phyloP scores from a whole-genome alignment of 805 yeast species.

The Candida dajiaensis region DNA sequence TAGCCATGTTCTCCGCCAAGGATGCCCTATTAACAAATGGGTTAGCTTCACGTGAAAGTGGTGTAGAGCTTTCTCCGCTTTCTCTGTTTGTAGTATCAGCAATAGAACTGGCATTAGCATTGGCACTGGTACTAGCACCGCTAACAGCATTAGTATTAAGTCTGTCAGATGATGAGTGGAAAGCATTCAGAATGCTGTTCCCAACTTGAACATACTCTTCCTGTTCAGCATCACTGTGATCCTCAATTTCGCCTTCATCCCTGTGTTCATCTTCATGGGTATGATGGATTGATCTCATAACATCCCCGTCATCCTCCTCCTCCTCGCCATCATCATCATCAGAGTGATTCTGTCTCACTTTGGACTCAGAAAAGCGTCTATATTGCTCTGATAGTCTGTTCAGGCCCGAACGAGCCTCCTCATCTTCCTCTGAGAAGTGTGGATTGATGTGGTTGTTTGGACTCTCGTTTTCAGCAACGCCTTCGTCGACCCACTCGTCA shows the following conservation, averaged over 20 bases:
- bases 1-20: constrained; percentile 25
- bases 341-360: constrained; percentile 7
- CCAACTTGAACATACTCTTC: constrained; percentile 16
- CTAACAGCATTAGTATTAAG: constrained; percentile 6
- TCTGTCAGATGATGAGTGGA: constrained; percentile 22
- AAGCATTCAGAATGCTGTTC: constrained; percentile 18
- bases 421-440: constrained; percentile 15
- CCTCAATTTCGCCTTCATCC: constrained; percentile 19
- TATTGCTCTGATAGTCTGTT: constrained; percentile 36
- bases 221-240: constrained; percentile 21
- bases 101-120: constrained; percentile 21
- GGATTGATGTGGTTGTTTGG: constrained; percentile 1
- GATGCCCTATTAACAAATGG: not conserved
- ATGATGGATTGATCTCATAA: constrained; percentile 18
- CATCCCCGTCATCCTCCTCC: constrained; percentile 18
- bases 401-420: constrained; percentile 27
- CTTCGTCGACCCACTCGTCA: constrained; percentile 23
- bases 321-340: constrained; percentile 18
- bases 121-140: not conserved
- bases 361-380: constrained; percentile 27
- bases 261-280: constrained; percentile 20
- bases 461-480: constrained; percentile 20
- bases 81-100: constrained; percentile 1
- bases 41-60: not conserved
- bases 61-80: not conserved